Evolutionary conservation across 1,284 basidiomycete genomes (phyloP), one percentile per base, ranked within the genome.

Genomic region (Ganoderma leucocontextum): DNA sequence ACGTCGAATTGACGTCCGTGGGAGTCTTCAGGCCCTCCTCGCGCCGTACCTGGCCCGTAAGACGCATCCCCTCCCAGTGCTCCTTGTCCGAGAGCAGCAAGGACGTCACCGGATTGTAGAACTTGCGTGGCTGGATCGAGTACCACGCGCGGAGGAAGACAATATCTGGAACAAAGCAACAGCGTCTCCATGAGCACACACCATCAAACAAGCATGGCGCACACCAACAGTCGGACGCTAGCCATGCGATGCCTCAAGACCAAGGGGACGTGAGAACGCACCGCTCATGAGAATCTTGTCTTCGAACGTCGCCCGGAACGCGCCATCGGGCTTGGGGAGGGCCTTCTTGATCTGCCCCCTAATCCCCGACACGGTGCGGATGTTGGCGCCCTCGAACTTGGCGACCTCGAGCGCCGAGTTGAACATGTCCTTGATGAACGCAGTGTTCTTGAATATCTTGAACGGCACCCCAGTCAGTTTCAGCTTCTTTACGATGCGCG

Each of bases 371-470:
- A 99, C 98, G 0, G 98, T 99, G 73, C 92, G 87, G 68, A 99
- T 90, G 78, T 95, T 95, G 15, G 97, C 98, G 12, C 98, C 98
- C 80, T 99, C 98, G 75, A 99, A 99, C 81, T 98, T 99, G 70
- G 97, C 96, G 13, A 99, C 96, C 80, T 99, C 97, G 39, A 99
- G 86, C 13, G 95, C 91, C 61, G 89, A 91, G 69, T 84, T 92
- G 83, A 99, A 99, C 97, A 99, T 99, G 78, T 98, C 96, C 84
- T 94, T 96, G 75, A 99, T 86, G 79, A 99, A 99, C 0, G 96
- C 98, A 17, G 98, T 99, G 81, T 99, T 99, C 84, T 99, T 99
- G 87, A 94, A 99, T 68, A 99, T 94, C 86, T 99, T 99, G 83
- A 92, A 95, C 35, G 98, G 97, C 36, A 91, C 87, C 58, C 98